Conservation (phyloP, 2,329 filamentous ascomycete genomes). For the Zymoseptoria ardabiliae region DNA sequence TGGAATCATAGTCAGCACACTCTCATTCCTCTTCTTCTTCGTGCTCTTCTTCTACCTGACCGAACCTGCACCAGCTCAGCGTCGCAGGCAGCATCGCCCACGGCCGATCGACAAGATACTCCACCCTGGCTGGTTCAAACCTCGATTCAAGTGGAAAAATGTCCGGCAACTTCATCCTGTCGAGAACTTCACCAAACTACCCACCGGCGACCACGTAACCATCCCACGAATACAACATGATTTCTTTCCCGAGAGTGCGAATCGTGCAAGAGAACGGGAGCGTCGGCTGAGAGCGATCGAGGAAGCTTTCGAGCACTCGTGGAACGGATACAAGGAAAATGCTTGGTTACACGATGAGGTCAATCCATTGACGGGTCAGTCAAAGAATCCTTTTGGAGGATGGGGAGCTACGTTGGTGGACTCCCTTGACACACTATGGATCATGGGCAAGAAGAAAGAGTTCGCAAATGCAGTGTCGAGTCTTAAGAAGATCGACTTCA, state of each 20-base stretch:
- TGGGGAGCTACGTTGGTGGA: conserved; percentile 89
- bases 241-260: conserved; percentile 58
- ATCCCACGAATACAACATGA: conserved; percentile 71
- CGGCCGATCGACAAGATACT: conserved; percentile 15
- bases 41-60: conserved; percentile 1
- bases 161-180: conserved; percentile 55
- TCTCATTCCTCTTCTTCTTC: background rate
- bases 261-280: conserved; percentile 55
- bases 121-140: conserved; percentile 21
- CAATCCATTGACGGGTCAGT: conserved; percentile 43
- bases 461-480: conserved; percentile 57
- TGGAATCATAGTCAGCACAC: background rate
- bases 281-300: conserved; percentile 60
- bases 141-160: conserved; percentile 27
- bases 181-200: conserved; percentile 64
- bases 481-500: conserved; percentile 56
- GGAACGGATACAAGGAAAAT: conserved; percentile 70
- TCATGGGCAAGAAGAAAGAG: conserved; percentile 59
- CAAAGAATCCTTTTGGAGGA: conserved; percentile 74
- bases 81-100: background rate
- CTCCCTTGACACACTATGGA: conserved; percentile 65
- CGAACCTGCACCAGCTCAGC: background rate
- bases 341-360: conserved; percentile 87
- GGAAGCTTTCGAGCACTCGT: conserved; percentile 67
- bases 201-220: conserved; percentile 58